Percentiles rank a stretch among this genome's conserved stretches.
Evolutionary conservation across 1,139 yeast genomes (phyloP).

Genomic region (Yamadazyma sp.): DNA sequence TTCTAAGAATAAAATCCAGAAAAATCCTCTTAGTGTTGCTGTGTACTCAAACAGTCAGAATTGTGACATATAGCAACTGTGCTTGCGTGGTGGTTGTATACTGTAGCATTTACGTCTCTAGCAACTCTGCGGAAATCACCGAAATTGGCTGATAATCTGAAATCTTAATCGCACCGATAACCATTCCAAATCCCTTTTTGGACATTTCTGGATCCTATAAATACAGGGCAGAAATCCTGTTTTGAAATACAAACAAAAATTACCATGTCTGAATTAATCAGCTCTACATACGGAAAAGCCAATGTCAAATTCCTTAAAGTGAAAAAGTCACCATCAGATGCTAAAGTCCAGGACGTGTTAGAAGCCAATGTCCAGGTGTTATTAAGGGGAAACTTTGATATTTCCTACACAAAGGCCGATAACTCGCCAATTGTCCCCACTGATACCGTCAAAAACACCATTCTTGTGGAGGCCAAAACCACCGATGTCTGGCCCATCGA

Average conservation of each 20-base stretch:
- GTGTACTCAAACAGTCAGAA: no score
- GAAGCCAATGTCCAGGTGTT: constrained; percentile 81
- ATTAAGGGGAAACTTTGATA: constrained; percentile 74
- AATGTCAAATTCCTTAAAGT: constrained; percentile 90
- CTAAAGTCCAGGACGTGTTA: constrained; percentile 71
- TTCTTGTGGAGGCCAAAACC: constrained; percentile 76
- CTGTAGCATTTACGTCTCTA: background rate
- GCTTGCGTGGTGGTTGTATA: no score
- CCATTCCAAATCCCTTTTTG: background rate
- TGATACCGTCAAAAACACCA: constrained; percentile 90
- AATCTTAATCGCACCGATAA: constrained; percentile 4
- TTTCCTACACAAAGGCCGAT: constrained; percentile 83
- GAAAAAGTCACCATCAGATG: constrained; percentile 69
- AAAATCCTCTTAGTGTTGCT: no score
- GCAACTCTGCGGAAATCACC: constrained; percentile 5
- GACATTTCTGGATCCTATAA: constrained; percentile 10
- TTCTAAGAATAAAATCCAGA: no score
- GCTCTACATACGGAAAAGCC: constrained; percentile 82
- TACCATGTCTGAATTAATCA: constrained; percentile 25
- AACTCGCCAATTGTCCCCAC: constrained; percentile 89
- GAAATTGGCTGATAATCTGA: background rate
- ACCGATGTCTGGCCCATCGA: constrained; percentile 88
- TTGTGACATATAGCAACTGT: no score
- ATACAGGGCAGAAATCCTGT: constrained; percentile 3
- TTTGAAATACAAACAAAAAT: background rate